phyloP scores from a whole-genome alignment of 352 stramenopile genomes.

The Phytophthora sp. region DNA sequence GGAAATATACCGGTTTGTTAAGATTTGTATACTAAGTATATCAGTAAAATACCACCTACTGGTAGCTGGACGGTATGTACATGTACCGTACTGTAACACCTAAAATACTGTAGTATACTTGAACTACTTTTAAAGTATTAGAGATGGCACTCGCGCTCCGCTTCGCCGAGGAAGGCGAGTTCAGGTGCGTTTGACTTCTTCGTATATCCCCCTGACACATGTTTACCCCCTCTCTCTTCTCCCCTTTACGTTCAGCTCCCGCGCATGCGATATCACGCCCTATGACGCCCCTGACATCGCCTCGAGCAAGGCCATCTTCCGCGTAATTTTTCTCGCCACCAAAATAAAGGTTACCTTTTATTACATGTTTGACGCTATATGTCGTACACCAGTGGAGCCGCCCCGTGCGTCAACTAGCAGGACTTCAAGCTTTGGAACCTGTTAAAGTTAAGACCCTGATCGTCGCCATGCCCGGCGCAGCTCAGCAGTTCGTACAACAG shows the following conservation, averaged over 20 bases:
- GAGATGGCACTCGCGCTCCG: conserved; percentile 50
- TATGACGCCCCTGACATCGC: conserved; percentile 25
- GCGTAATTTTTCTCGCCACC: conserved; percentile 39
- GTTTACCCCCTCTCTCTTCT: neutral
- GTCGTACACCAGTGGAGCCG: conserved; percentile 55
- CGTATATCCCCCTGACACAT: neutral
- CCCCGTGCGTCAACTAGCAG: conserved; percentile 33
- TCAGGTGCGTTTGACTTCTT: conserved; percentile 41
- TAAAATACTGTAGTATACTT: too few relatives aligned
- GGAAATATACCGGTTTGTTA: too few relatives aligned
- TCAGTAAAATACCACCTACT: too few relatives aligned
- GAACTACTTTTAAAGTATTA: too few relatives aligned
- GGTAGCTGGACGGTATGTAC: too few relatives aligned
- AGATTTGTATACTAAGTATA: too few relatives aligned
- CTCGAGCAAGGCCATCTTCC: conserved; percentile 56
- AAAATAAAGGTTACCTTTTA: too few relatives aligned
- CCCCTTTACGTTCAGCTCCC: conserved; percentile 51
- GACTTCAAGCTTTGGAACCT: neutral
- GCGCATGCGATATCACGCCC: conserved; percentile 43
- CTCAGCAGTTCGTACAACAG: conserved; percentile 57
- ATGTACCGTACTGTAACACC: too few relatives aligned
- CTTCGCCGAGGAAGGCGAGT: conserved; percentile 59
- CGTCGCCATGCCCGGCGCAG: conserved; percentile 50
- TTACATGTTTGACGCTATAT: neutral
- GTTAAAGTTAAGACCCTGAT: conserved; percentile 46